Base-by-base conservation (phyloP, 2,329 filamentous ascomycete species). In the Grosmannia serpens region DNA sequence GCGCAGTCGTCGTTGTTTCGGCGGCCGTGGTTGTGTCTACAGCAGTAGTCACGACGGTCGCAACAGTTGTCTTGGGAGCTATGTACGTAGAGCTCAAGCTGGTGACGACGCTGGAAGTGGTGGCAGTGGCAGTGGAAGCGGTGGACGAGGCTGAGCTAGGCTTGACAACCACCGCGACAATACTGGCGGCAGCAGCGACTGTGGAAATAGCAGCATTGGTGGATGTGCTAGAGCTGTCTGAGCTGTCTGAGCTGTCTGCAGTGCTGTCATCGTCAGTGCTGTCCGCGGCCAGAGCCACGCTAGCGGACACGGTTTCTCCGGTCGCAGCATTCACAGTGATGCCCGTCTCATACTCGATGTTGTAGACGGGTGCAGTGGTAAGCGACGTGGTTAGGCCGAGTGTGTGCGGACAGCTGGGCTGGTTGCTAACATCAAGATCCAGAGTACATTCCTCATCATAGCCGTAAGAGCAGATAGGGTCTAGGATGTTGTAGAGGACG, bases 341-440 rank as follows among this genome's bases (percentile, higher is more conserved):
- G 53, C 80, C 80, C 20, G 77, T 76, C 35, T 73, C 73, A 63
- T 82, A 82, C 64, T 70, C 66, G 60, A 82, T 75, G 68, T 82
- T 79, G 66, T 74, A 74, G 31, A 82, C 79, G 10, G 74, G 72
- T 2, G 68, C 61, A 17, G 65, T 67, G 1, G 68, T 72, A 59
- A 76, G 63, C 15, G 62, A 59, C 60, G 66, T 73, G 64, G 64
- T 66, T 41, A 65, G 61, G 49, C 77, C 78, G 27, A 81, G 71
- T 26, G 65, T 66, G 64, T 74, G 72, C 27, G 76, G 71, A 70
- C 80, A 83, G 29, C 63, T 66, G 10, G 79, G 71, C 71, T 82
- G 79, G 72, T 82, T 82, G 62, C 68, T 75, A 35, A 69, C 53
- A 33, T 38, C 29, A 1, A 63, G 55, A 52, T 64, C 61, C 9